Base-by-base conservation (phyloP, 345 rosid species). In the Acer negundo region DNA sequence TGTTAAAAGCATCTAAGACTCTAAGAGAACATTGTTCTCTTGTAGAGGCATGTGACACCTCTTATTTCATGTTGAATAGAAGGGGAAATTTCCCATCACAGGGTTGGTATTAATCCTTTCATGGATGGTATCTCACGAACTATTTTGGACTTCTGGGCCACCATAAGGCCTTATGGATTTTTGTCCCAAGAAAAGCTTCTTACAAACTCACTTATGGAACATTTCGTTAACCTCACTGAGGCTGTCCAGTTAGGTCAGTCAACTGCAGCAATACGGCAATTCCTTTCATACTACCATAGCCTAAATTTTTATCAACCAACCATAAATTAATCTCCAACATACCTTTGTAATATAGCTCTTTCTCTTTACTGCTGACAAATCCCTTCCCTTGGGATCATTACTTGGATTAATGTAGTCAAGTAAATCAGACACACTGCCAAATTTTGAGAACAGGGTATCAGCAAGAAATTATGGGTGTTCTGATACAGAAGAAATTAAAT, bases 401-500 rank as follows among this genome's bases (percentile, higher is more conserved):
- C 89, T 92, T 79, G 97, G 98, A 85, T 89, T 94, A 73, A 96
- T 96, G 80, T 92, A 96, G 88, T 96, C 98, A 35, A 96, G 97
- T 79, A 96, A 88, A 83, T 96, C 99, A 12, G 98, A 94, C 55
- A 96, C 98, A 83, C 98, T 96, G 97, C 82, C 79, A 84, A 82
- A 61, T 56, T 67, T 64, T 73, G 73, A 75, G 75, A 68, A 59
- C 10, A 74, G 80, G 31, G 56, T 53, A 74, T 80, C 74, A 80
- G 79, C 82, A 49, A 51, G 2, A 20, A n/a, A 69, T 12, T 7
- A 22, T 5, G 20, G 40, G 40, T 59, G 35, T 17, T 51, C 51
- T 64, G 49, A 35, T 58, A 59, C 38, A 20, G 62, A 74, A 73
- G 63, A 80, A 38, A 55, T 44, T 42, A 62, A 19, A 47, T 56